Evolutionary conservation across 1,139 yeast species (phyloP), one percentile per base, ranked within the genome.

Genomic region (Torulaspora globosa): DNA sequence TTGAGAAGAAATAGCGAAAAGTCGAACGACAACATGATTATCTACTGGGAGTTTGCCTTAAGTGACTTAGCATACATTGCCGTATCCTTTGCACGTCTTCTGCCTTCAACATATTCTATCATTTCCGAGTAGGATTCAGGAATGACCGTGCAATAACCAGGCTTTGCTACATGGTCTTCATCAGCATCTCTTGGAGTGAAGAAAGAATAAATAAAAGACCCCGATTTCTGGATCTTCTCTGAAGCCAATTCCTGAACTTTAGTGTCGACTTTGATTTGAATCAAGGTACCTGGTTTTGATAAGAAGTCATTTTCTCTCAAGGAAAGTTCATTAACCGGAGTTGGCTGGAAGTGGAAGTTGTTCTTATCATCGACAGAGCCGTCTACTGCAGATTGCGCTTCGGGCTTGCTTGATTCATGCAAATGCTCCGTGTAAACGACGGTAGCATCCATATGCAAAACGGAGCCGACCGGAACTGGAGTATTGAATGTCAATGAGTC

Each of bases 391-490:
- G 50, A 40, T 10, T 47, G 50, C n/a, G 46, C 45, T 7, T 45
- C 49, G 47, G 44, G 58, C 43, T 26, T 57, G 16, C 40, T 28
- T 7, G 66, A 62, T 36, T 74, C 78, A 57, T 77, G 81, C 44
- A 83, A 67, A 58, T 83, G 88, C 58, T 83, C 90, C 6, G 96
- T 88, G 66, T 89, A 88, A 23, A 86, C 87, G 10, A 89, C 86
- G 8, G 83, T 73, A 0, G 97, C 92, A 44, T 80, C 76, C 80
- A 88, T 79, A 48, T 84, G 82, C 46, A 89, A 70, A 14, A 89
- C 95, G 2, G 92, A 81, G 1, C 97, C 97, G 18, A 89, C 97
- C 1, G 97, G 97, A 5, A 89, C 97, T 1, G 97, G 97, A 21
- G 89, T 85, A 58, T 85, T 82, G 73, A 89, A 89, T 18, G 95